Percentiles rank a stretch among this genome's conserved stretches.
Evolutionary conservation across 2,329 filamentous ascomycete genomes (phyloP).

Genomic region (Ophiobolus disseminans): DNA sequence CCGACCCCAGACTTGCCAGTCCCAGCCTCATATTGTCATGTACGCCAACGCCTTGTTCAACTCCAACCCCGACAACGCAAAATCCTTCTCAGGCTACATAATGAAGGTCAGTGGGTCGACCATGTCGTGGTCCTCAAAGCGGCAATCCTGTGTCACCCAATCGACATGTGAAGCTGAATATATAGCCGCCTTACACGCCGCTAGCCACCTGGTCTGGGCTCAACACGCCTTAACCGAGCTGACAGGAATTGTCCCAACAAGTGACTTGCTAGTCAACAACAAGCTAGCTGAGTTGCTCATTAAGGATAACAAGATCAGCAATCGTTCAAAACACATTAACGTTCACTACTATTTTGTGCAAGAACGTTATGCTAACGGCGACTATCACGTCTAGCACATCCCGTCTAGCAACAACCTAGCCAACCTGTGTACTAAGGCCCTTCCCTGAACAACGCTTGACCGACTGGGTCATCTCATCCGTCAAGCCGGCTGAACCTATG

Average conservation of each 20-base stretch:
- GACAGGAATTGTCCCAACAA: not conserved
- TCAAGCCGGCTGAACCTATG: not conserved
- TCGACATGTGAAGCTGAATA: conserved; percentile 27
- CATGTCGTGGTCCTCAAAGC: conserved; percentile 26
- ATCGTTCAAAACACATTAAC: conserved; percentile 9
- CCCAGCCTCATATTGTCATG: conserved; percentile 4
- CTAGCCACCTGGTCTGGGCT: conserved; percentile 9
- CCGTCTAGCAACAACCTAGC: conserved; percentile 1
- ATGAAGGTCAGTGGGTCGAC: conserved; percentile 21
- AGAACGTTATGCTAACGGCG: not conserved
- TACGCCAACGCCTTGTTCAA: conserved; percentile 10
- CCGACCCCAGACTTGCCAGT: not conserved
- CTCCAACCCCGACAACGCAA: conserved; percentile 10
- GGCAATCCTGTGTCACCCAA: conserved; percentile 21
- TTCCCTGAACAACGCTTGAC: not conserved
- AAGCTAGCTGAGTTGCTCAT: conserved; percentile 8
- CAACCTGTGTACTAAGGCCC: conserved; percentile 10
- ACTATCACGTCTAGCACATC: conserved; percentile 1
- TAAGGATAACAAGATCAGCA: conserved; percentile 1
- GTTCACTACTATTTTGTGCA: conserved; percentile 10
- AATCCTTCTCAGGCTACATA: conserved; percentile 23
- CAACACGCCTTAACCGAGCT: conserved; percentile 4
- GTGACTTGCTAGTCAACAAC: conserved; percentile 8
- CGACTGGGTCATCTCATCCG: not conserved
- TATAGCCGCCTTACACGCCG: conserved; percentile 11